These are phyloP conservation scores for Thraustotheca clavata DNA, from an alignment of 352 stramenopile genomes.

Conservation along the genomic window DNA sequence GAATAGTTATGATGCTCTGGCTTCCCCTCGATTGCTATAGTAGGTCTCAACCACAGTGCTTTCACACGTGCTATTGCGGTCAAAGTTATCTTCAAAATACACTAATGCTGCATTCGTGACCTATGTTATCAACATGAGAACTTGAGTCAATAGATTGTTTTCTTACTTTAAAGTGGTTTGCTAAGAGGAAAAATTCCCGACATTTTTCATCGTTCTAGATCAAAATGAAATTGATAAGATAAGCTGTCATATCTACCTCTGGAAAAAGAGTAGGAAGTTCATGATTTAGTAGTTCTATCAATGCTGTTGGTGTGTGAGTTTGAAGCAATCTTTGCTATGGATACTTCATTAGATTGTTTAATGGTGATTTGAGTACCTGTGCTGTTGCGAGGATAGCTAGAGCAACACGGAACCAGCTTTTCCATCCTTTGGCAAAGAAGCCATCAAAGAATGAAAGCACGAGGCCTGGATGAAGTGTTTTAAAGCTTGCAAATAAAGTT, in stretches of 20 bases:
- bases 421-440: constrained; percentile 17
- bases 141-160: no score
- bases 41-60: not conserved
- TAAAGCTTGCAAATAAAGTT: constrained; percentile 17
- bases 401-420: constrained; percentile 12
- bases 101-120: constrained; percentile 6
- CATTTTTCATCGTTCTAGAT: not conserved
- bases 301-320: not conserved
- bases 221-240: not conserved
- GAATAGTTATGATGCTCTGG: not conserved
- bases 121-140: not conserved
- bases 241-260: not conserved
- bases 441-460: constrained; percentile 19
- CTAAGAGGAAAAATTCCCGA: constrained; percentile 5
- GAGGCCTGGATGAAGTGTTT: not conserved
- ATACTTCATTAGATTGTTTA: not conserved
- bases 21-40: not conserved
- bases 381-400: constrained; percentile 10
- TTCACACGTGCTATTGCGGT: not conserved
- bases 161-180: constrained; percentile 15
- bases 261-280: not conserved
- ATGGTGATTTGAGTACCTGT: not conserved
- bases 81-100: constrained; percentile 13
- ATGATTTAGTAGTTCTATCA: constrained; percentile 10
- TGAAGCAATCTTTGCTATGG: constrained; percentile 8